These are phyloP conservation scores for Meyerozyma guilliermondii DNA, from an alignment of 1,139 yeast genomes.

Conservation along the genomic window DNA sequence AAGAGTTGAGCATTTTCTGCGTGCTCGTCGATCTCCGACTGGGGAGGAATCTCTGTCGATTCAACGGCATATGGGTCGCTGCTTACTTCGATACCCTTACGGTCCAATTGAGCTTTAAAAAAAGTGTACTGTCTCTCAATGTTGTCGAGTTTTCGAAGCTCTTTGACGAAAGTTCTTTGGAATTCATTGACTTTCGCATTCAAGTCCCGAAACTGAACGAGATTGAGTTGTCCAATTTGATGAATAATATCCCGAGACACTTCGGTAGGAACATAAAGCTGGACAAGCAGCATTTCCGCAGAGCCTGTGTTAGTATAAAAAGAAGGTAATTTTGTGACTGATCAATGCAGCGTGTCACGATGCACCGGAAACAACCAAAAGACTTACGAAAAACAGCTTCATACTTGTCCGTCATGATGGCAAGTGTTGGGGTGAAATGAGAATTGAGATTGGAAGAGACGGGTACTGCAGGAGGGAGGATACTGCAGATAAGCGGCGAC, in stretches of 20 bases:
- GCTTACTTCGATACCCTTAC: slow-evolving; percentile 40
- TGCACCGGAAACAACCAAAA: neutral
- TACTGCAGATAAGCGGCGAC: neutral
- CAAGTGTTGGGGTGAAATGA: neutral
- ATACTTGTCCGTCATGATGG: slow-evolving; percentile 32
- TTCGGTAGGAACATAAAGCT: slow-evolving; percentile 69
- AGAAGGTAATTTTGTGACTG: slow-evolving; percentile 5
- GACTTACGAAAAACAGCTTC: slow-evolving; percentile 69
- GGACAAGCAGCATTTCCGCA: slow-evolving; percentile 77
- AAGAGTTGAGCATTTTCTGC: slow-evolving; percentile 57
- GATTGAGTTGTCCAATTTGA: slow-evolving; percentile 58
- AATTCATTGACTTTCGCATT: slow-evolving; percentile 64
- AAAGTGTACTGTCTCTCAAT: slow-evolving; percentile 59
- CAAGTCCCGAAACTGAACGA: slow-evolving; percentile 66
- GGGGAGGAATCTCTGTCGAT: slow-evolving; percentile 33
- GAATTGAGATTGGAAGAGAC: neutral
- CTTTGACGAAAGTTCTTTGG: slow-evolving; percentile 68
- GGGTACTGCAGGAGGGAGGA: neutral
- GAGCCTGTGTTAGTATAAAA: slow-evolving; percentile 34
- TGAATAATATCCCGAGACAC: slow-evolving; percentile 61
- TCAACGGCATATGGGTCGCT: slow-evolving; percentile 45
- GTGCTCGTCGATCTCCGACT: slow-evolving; percentile 72
- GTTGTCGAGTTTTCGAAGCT: slow-evolving; percentile 62
- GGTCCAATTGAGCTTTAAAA: slow-evolving; percentile 42
- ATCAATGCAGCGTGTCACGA: neutral